Evolutionary conservation across 1,284 basidiomycete species (phyloP).

Genomic region (Butyriboletus appendiculatus): DNA sequence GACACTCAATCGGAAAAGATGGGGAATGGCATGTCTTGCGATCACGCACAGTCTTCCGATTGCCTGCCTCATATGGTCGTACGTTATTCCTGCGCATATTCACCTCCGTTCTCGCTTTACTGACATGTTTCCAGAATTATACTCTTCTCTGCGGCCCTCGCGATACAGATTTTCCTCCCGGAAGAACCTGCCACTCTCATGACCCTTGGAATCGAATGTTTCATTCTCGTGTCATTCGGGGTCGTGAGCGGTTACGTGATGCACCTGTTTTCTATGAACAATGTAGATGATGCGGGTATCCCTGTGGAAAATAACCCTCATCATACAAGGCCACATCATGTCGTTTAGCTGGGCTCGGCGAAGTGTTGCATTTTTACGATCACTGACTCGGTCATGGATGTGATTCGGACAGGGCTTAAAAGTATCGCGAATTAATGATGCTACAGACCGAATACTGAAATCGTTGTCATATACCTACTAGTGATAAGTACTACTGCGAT

Average conservation of each 20-base stretch:
- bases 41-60: constrained; percentile 20
- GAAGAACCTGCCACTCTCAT: not conserved
- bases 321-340: not conserved
- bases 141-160: constrained; percentile 14
- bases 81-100: not conserved
- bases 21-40: constrained; percentile 13
- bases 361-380: not conserved
- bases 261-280: constrained; percentile 2
- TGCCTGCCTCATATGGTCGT: constrained; percentile 21
- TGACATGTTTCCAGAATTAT: constrained; percentile 9
- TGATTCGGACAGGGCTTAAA: not conserved
- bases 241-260: not conserved
- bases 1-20: constrained; percentile 1
- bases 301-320: not conserved
- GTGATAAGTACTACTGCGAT: too few relatives aligned
- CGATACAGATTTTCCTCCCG: constrained; percentile 11
- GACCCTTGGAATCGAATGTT: constrained; percentile 10
- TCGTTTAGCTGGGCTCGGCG: not conserved
- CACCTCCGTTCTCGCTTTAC: not conserved
- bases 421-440: too few relatives aligned
- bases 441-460: too few relatives aligned
- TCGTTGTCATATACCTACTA: too few relatives aligned
- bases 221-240: constrained; percentile 9
- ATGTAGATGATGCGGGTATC: not conserved
- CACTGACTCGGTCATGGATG: too few relatives aligned